Conservation (phyloP, 208 protist genomes). For the Trypanosoma scelopori region DNA sequence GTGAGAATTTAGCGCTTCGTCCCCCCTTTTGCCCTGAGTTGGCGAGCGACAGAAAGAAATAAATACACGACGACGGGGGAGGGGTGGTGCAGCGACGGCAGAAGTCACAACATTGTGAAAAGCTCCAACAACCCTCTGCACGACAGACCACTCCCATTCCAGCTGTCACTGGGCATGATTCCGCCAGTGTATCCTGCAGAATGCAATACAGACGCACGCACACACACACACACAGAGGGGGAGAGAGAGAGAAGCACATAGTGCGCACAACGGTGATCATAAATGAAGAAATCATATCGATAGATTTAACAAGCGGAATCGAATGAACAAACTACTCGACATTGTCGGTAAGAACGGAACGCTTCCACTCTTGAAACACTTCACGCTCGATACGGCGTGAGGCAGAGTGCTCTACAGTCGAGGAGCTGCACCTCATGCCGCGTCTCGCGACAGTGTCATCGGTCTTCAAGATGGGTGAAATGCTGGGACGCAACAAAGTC, state of each 20-base stretch:
- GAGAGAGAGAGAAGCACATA: constrained; percentile 3
- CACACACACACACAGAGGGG: constrained; percentile 2
- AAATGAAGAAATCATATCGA: constrained; percentile 4
- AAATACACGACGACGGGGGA: background rate
- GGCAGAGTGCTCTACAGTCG: background rate
- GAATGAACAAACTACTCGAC: background rate
- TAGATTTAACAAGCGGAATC: constrained; percentile 10
- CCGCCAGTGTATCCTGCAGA: background rate
- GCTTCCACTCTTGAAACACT: constrained; percentile 27
- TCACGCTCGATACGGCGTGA: constrained; percentile 4
- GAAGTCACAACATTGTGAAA: background rate
- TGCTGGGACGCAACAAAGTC: background rate
- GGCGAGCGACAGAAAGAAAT: background rate
- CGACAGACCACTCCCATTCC: too few relatives aligned
- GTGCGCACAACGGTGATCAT: background rate
- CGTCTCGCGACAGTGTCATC: background rate
- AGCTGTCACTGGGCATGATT: background rate
- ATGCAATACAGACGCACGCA: background rate
- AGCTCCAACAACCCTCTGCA: too few relatives aligned
- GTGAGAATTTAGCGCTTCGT: too few relatives aligned
- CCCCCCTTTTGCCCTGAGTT: too few relatives aligned
- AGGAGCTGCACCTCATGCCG: background rate
- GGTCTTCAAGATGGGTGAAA: background rate
- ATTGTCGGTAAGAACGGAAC: constrained; percentile 4
- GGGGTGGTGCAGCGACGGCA: too few relatives aligned